phyloP scores from a whole-genome alignment of 106 monocot genomes.

The Chionographis japonica region DNA sequence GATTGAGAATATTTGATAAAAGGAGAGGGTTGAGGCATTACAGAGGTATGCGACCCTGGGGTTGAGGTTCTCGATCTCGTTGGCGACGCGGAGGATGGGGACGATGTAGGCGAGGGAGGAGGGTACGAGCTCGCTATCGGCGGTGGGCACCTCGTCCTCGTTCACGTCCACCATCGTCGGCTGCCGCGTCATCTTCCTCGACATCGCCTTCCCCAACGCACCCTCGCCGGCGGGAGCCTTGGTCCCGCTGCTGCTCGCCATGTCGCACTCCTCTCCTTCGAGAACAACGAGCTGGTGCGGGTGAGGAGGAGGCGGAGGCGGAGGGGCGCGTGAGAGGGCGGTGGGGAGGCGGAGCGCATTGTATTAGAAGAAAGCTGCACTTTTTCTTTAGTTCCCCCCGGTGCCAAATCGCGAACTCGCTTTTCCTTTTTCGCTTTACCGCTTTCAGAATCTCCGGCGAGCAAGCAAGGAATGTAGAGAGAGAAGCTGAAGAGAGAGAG shows the following conservation, averaged over 20 bases:
- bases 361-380: no score
- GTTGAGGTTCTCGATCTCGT: conserved; percentile 72
- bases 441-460: background rate
- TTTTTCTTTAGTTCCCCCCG: background rate
- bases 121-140: conserved; percentile 83
- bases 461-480: background rate
- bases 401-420: no score
- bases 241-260: conserved; percentile 62
- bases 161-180: conserved; percentile 57
- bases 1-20: no score
- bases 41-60: conserved; percentile 84
- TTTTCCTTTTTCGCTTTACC: background rate
- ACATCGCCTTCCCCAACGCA: conserved; percentile 23
- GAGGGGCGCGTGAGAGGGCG: no score
- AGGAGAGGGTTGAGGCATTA: conserved; percentile 12
- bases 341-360: no score
- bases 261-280: background rate
- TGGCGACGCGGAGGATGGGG: conserved; percentile 92
- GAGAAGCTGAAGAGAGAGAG: background rate
- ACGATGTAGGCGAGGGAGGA: conserved; percentile 71
- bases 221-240: conserved; percentile 12
- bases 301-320: background rate
- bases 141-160: conserved; percentile 43
- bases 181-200: conserved; percentile 63
- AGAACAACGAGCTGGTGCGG: no score